phyloP scores from a whole-genome alignment of 2,329 filamentous ascomycete genomes.

The Ophiocordyceps camponoti-leonardi region DNA sequence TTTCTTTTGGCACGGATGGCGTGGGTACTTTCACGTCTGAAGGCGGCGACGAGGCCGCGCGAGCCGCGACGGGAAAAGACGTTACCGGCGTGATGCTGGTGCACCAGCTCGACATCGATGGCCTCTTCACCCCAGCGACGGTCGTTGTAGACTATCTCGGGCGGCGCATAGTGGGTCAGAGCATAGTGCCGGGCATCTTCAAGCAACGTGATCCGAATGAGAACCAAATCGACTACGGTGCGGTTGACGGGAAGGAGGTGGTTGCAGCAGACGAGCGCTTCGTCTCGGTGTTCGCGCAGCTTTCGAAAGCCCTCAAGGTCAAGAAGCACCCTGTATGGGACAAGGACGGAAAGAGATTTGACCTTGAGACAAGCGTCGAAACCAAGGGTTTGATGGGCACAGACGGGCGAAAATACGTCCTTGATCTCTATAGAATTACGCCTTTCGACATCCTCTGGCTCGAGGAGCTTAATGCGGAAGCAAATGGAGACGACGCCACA shows the following conservation, averaged over 20 bases:
- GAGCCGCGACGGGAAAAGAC: constrained; percentile 92
- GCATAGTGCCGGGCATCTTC: constrained; percentile 96
- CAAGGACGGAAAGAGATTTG: constrained; percentile 78
- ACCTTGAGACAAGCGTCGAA: constrained; percentile 89
- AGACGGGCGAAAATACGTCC: constrained; percentile 91
- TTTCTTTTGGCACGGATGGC: constrained; percentile 93
- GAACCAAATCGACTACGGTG: constrained; percentile 97
- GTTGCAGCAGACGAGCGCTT: constrained; percentile 85
- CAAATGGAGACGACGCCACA: constrained; percentile 21
- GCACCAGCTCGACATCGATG: constrained; percentile 91
- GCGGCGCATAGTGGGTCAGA: constrained; percentile 93
- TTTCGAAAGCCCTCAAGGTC: constrained; percentile 78
- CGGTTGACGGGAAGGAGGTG: constrained; percentile 90
- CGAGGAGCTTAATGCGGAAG: constrained; percentile 47
- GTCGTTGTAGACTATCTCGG: constrained; percentile 94
- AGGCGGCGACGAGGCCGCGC: constrained; percentile 88
- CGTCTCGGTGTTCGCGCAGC: constrained; percentile 65
- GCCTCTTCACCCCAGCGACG: constrained; percentile 86
- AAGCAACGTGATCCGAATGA: constrained; percentile 95
- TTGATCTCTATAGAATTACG: constrained; percentile 88
- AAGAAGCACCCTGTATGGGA: constrained; percentile 98
- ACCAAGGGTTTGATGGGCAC: constrained; percentile 96
- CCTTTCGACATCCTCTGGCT: constrained; percentile 84
- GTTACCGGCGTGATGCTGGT: constrained; percentile 86
- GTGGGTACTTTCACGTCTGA: constrained; percentile 94